Evolutionary conservation across 805 yeast genomes (phyloP).

Genomic region (Naumovozyma baii): DNA sequence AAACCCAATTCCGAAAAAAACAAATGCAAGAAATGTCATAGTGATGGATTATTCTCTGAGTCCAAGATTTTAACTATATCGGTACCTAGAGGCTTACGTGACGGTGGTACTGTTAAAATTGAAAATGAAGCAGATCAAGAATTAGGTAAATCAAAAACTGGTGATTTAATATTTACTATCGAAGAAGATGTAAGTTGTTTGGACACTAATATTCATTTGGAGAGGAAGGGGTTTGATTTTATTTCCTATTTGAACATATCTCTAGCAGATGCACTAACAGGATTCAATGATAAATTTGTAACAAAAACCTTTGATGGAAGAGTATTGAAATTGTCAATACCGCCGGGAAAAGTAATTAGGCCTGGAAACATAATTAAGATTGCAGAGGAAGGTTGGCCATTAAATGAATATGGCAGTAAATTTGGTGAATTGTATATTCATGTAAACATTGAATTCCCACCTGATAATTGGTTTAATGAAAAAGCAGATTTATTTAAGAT

Average conservation of each 20-base stretch:
- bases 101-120: slow-evolving; percentile 51
- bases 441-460: slow-evolving; percentile 71
- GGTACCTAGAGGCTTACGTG: slow-evolving; percentile 60
- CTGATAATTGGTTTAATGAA: slow-evolving; percentile 77
- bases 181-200: slow-evolving; percentile 38
- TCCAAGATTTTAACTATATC: slow-evolving; percentile 67
- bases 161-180: slow-evolving; percentile 64
- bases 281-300: slow-evolving; percentile 54
- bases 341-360: slow-evolving; percentile 69
- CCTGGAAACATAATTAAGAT: slow-evolving; percentile 65
- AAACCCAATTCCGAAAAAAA: slow-evolving; percentile 40
- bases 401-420: slow-evolving; percentile 27
- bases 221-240: slow-evolving; percentile 54
- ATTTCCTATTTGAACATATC: slow-evolving; percentile 51
- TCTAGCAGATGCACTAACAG: slow-evolving; percentile 75
- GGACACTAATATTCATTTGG: slow-evolving; percentile 31
- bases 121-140: slow-evolving; percentile 69
- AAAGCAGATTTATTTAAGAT: slow-evolving; percentile 50
- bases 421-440: slow-evolving; percentile 65
- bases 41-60: slow-evolving; percentile 51
- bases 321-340: slow-evolving; percentile 51
- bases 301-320: slow-evolving; percentile 75
- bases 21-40: slow-evolving; percentile 67
- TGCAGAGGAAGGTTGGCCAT: slow-evolving; percentile 78
- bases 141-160: slow-evolving; percentile 54